Conservation (phyloP, 2,329 filamentous ascomycete species). For the Alternaria sp. region DNA sequence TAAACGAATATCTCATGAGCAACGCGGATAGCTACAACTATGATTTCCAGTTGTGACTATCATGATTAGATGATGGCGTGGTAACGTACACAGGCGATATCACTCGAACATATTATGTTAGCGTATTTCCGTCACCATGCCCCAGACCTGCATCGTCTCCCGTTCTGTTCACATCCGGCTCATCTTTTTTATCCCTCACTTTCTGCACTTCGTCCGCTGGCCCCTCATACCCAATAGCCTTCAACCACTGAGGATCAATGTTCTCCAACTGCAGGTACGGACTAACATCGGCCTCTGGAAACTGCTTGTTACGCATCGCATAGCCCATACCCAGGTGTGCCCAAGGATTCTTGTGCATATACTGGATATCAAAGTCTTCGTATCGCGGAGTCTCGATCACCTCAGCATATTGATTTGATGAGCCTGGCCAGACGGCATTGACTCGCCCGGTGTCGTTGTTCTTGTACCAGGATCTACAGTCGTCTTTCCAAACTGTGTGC, state of each 20-base stretch:
- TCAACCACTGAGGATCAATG: constrained; percentile 55
- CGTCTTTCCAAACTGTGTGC: constrained; percentile 60
- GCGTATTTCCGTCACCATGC: not conserved
- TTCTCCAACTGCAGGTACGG: constrained; percentile 53
- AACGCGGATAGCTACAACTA: too few relatives aligned
- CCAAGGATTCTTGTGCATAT: constrained; percentile 54
- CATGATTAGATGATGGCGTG: not conserved
- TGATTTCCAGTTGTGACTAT: too few relatives aligned
- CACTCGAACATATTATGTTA: not conserved
- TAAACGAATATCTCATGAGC: too few relatives aligned
- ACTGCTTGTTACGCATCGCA: constrained; percentile 35
- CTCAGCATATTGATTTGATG: constrained; percentile 59
- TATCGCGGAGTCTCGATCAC: constrained; percentile 52
- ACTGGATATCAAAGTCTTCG: constrained; percentile 56
- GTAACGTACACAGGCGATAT: not conserved
- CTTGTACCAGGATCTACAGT: constrained; percentile 58
- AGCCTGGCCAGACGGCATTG: constrained; percentile 61
- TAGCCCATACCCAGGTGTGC: constrained; percentile 55
- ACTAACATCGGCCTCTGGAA: constrained; percentile 43
- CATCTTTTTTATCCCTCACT: constrained; percentile 19
- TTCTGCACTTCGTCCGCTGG: constrained; percentile 26
- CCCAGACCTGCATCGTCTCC: not conserved
- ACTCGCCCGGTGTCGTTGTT: constrained; percentile 52
- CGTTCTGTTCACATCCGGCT: constrained; percentile 8
- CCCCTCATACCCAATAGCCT: constrained; percentile 38